Base-by-base conservation (phyloP, 2,329 filamentous ascomycete genomes). In the Dactylonectria macrodidyma region DNA sequence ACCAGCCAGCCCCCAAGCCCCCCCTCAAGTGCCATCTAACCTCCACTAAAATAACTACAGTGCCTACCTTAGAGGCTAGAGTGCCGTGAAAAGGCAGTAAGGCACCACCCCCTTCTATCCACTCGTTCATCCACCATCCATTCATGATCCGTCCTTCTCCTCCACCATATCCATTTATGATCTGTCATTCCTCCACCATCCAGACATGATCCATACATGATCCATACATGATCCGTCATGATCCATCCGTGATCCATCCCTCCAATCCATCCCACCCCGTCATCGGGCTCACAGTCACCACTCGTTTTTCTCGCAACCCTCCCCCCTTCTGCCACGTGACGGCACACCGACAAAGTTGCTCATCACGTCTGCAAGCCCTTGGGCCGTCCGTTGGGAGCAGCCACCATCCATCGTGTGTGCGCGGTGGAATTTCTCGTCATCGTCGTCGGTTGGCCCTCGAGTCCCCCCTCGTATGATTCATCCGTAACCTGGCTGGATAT, bases 291-390 rank as follows among this genome's bases (percentile, higher is more conserved):
- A 16, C 46, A 38, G 30, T 63, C 60, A 63, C 60, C 60, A 63
- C 54, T 57, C 52, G 51, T 63, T 46, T 61, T 30, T 30, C 26
- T 30, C 7, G 59, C 59, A 30, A 51, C 48, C 47, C 58, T 36
- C 10, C 58, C 58, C 48, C 52, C 57, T 59, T 65, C 62, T 67
- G 69, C 73, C 73, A 75, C 73, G 73, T 75, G 73, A 75, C 73
- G 59, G 34, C 71, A 76, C 73, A 76, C 73, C 73, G 73, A 75
- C 71, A 70, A 62, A 72, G 62, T 59, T 62, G 51, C 65, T 71
- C 68, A 7, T 30, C 26, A 30, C 26, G 66, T 66, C 64, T 71
- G 68, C 61, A 52, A 30, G 19, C 51, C 46, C 48, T 26, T 54
- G 52, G 61, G 44, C 19, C 19, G 30, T 26, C 66, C 65, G 19